Conservation (phyloP, 768 basidiomycete species). For the Cystofilobasidium ferigula region DNA sequence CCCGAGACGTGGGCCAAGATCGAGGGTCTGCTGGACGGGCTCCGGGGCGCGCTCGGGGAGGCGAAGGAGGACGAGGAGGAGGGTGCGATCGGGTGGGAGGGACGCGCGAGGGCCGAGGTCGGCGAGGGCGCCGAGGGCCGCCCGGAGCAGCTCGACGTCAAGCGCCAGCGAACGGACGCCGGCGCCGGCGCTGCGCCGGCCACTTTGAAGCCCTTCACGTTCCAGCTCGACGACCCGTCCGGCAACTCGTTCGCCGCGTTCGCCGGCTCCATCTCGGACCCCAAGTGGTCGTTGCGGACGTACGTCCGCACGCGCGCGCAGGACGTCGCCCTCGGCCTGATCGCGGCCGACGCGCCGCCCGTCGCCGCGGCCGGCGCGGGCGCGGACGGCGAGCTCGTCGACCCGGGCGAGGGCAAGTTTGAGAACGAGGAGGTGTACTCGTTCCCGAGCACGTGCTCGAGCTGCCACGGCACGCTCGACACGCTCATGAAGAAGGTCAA, state of each 20-base stretch:
- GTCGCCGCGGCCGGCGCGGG: constrained; percentile 28
- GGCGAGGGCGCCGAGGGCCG: constrained; percentile 38
- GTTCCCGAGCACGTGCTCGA: constrained; percentile 78
- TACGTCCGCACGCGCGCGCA: constrained; percentile 71
- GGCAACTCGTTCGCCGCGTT: constrained; percentile 98
- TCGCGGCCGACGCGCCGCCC: constrained; percentile 39
- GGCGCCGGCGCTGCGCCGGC: neutral
- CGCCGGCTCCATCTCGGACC: constrained; percentile 69
- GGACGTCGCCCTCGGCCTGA: constrained; percentile 66
- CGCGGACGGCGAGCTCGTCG: constrained; percentile 27
- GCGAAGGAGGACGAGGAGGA: constrained; percentile 33
- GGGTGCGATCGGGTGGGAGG: constrained; percentile 35
- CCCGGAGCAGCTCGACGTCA: constrained; percentile 32
- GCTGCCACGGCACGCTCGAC: constrained; percentile 68
- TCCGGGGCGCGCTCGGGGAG: constrained; percentile 32
- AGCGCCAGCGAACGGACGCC: constrained; percentile 19
- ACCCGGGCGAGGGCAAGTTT: constrained; percentile 32
- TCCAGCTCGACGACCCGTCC: constrained; percentile 80
- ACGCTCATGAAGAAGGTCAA: constrained; percentile 93
- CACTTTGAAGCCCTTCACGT: constrained; percentile 58
- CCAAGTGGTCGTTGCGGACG: constrained; percentile 79
- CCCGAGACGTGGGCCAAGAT: constrained; percentile 62
- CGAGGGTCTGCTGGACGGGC: constrained; percentile 55
- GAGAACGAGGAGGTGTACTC: constrained; percentile 66
- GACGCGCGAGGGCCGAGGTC: constrained; percentile 33